Evolutionary conservation across 805 yeast species (phyloP).

Genomic region (Candida silvatica): DNA sequence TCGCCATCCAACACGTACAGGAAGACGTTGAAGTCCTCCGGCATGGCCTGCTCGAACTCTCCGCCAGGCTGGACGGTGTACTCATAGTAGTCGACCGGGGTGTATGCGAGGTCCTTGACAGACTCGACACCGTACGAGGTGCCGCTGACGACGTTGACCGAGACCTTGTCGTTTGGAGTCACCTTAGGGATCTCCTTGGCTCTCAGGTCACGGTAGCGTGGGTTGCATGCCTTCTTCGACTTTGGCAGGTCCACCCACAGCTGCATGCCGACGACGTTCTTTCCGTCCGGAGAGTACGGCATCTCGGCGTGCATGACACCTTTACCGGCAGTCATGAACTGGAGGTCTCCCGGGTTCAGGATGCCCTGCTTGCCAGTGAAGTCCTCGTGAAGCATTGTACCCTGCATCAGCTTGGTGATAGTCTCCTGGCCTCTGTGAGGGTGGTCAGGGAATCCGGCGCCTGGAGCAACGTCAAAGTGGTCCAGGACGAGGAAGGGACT

Average conservation of each 20-base stretch:
- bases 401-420: conserved; percentile 57
- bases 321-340: conserved; percentile 89
- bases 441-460: conserved; percentile 76
- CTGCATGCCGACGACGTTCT: conserved; percentile 58
- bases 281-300: conserved; percentile 54
- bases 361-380: conserved; percentile 81
- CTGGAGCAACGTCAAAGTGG: conserved; percentile 57
- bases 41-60: conserved; percentile 48
- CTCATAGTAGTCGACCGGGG: conserved; percentile 71
- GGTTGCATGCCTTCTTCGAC: conserved; percentile 50
- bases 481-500: conserved; percentile 81
- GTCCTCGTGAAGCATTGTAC: conserved; percentile 74
- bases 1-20: conserved; percentile 60
- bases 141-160: conserved; percentile 72
- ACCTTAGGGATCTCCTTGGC: conserved; percentile 64
- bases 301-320: conserved; percentile 85
- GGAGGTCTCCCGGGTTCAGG: conserved; percentile 74
- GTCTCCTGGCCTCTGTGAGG: conserved; percentile 83
- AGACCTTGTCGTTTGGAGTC: conserved; percentile 52
- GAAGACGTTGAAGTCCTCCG: conserved; percentile 60
- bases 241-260: conserved; percentile 83
- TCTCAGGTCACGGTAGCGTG: conserved; percentile 72
- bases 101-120: conserved; percentile 66
- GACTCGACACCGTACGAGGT: conserved; percentile 66
- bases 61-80: conserved; percentile 61